A percentile compares a stretch with the other conserved stretches of the same genome.
phyloP scores from a whole-genome alignment of 129 eudicot genomes.

The Dittrichia graveolens region DNA sequence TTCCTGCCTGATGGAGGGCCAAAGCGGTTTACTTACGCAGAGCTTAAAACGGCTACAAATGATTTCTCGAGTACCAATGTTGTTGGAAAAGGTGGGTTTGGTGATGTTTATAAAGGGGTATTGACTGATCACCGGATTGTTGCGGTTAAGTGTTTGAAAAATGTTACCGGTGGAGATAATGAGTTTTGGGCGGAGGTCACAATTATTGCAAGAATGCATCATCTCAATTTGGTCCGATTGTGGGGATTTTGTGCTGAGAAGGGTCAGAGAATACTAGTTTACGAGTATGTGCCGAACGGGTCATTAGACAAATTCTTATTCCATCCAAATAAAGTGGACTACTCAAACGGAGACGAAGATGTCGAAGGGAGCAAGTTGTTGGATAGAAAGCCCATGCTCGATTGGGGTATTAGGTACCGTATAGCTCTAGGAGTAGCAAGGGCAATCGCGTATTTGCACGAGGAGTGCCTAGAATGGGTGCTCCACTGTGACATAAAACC shows the following conservation, averaged over 20 bases:
- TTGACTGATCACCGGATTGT: constrained; percentile 76
- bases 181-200: constrained; percentile 99
- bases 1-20: constrained; percentile 82
- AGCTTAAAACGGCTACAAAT: constrained; percentile 69
- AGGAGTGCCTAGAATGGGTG: constrained; percentile 95
- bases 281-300: constrained; percentile 93
- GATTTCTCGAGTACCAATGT: constrained; percentile 52
- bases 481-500: constrained; percentile 97
- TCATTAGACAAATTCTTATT: constrained; percentile 81
- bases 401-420: constrained; percentile 81
- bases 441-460: constrained; percentile 87
- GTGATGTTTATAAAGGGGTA: constrained; percentile 81
- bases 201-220: constrained; percentile 91
- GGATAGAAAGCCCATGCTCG: constrained; percentile 60
- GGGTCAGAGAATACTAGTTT: constrained; percentile 73
- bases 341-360: constrained; percentile 23
- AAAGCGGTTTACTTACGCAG: constrained; percentile 71
- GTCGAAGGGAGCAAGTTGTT: constrained; percentile 17
- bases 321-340: constrained; percentile 27
- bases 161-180: constrained; percentile 66
- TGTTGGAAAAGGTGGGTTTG: constrained; percentile 85
- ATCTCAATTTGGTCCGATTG: constrained; percentile 76
- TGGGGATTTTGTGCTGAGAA: constrained; percentile 98
- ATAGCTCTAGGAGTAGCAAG: constrained; percentile 93
- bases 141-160: constrained; percentile 77